Percentiles rank a stretch among this genome's conserved stretches.
Evolutionary conservation across 1,284 basidiomycete genomes (phyloP).

Genomic region (Tetrapyrgos nigripes): DNA sequence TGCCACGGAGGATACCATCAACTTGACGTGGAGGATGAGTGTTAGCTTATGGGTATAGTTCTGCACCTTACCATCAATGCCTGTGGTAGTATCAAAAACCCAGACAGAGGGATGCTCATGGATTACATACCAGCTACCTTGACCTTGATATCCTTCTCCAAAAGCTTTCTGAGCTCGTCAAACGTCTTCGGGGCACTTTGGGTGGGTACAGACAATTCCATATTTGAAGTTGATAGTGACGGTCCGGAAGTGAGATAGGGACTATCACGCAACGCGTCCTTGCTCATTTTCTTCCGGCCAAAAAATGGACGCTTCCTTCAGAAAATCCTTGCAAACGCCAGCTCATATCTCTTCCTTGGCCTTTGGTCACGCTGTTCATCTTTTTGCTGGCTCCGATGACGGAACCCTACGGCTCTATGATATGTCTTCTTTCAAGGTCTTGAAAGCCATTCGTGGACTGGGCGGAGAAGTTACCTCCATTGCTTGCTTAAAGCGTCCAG

Average conservation of each 20-base stretch:
- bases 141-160: constrained; percentile 80
- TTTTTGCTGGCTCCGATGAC: constrained; percentile 68
- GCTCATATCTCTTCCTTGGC: constrained; percentile 54
- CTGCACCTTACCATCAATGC: constrained; percentile 65
- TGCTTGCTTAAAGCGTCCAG: constrained; percentile 46
- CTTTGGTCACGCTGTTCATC: constrained; percentile 47
- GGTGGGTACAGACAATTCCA: constrained; percentile 24
- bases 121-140: constrained; percentile 84
- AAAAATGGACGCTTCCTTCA: not conserved
- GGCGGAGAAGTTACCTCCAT: constrained; percentile 67
- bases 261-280: not conserved
- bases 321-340: constrained; percentile 43
- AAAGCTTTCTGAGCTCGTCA: constrained; percentile 61
- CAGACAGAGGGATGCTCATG: not conserved
- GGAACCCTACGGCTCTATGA: constrained; percentile 73
- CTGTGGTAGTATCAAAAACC: constrained; percentile 36
- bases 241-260: not conserved
- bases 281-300: not conserved
- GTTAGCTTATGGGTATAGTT: not conserved
- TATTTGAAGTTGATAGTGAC: not conserved
- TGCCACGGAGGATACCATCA: constrained; percentile 93
- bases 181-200: constrained; percentile 58
- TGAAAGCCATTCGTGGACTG: constrained; percentile 67
- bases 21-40: constrained; percentile 53
- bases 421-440: constrained; percentile 62